Evolutionary conservation across 257 asterid species (phyloP), one percentile per base, ranked within the genome.

Genomic region (Paraleonurus japonicus): DNA sequence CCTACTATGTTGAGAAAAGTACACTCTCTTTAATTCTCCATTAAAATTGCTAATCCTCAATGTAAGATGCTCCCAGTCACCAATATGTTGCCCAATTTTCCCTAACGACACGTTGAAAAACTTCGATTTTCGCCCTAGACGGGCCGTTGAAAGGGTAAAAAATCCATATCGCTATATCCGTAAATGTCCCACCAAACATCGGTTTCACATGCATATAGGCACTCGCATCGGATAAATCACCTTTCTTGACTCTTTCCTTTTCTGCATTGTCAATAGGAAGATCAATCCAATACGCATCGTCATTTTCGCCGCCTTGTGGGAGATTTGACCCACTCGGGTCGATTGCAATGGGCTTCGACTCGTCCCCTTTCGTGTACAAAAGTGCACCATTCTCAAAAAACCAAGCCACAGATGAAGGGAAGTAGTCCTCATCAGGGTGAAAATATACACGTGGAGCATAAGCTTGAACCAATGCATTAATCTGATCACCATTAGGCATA

Each of bases 1-100:
- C 20, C 69, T 73, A 62, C 89, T 85, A 57, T 92, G 98, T 22
- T 90, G 86, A 2, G 92, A 80, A 74, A 85, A 90, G 48, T 85
- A 92, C 20, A 87, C 74, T 8, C 80, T 60, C 48, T 78, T 76
- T 22, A 92, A 54, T 84, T 83, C 92, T 24, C 98, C 98, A 58
- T 87, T 74, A 70, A 88, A 74, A 67, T 92, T 92, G 74, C 97
- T 92, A 3, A 92, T 79, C 55, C 98, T 84, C 26, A 90, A 50
- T 0, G 97, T 87, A n/a, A 88, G 81, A 67, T 92, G 98, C 50
- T 92, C 98, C 95, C 96, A 92, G 19, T 92, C 98, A 0, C 98
- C 97, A 0, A 88, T 80, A 16, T 92, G 98, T 47, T 92, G 82
- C 0, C 98, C 96, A 1, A 92, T 82, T 66, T 68, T 87, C 0